Percentiles rank a stretch among this genome's conserved stretches.
Conservation (phyloP, 1,284 basidiomycete species). For the Psilocybe mexicana region DNA sequence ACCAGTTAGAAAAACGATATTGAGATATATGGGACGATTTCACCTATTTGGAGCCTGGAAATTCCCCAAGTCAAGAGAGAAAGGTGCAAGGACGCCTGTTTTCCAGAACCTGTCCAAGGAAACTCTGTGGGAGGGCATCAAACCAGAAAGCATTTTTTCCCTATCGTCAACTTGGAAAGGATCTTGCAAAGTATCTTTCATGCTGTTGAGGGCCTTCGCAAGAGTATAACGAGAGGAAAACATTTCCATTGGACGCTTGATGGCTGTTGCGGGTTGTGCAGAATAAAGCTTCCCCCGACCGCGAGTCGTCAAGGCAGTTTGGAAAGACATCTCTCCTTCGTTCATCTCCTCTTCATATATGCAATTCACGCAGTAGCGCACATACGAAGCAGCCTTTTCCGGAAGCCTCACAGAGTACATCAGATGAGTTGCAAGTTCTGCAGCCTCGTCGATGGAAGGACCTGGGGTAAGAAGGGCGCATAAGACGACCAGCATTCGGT, state of each 20-base stretch:
- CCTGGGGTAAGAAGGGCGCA: constrained; percentile 36
- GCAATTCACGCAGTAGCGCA: constrained; percentile 31
- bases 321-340: constrained; percentile 39
- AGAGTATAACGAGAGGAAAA: constrained; percentile 35
- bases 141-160: constrained; percentile 32
- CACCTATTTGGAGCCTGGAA: constrained; percentile 44
- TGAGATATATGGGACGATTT: not conserved
- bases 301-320: constrained; percentile 33
- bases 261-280: constrained; percentile 35
- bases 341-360: constrained; percentile 34
- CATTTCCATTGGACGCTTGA: constrained; percentile 40
- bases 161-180: constrained; percentile 35
- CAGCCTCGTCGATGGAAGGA: constrained; percentile 37
- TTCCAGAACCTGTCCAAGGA: constrained; percentile 38
- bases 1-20: not conserved
- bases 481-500: constrained; percentile 39
- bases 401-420: constrained; percentile 39
- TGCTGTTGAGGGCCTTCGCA: constrained; percentile 31
- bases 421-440: constrained; percentile 37
- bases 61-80: constrained; percentile 31
- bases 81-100: constrained; percentile 41
- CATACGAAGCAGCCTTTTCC: constrained; percentile 30
- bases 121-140: constrained; percentile 39
- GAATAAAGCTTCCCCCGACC: constrained; percentile 38
- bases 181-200: constrained; percentile 31